Evolutionary conservation across 495 filamentous ascomycete species (phyloP).

Genomic region (Annulohypoxylon nitens): DNA sequence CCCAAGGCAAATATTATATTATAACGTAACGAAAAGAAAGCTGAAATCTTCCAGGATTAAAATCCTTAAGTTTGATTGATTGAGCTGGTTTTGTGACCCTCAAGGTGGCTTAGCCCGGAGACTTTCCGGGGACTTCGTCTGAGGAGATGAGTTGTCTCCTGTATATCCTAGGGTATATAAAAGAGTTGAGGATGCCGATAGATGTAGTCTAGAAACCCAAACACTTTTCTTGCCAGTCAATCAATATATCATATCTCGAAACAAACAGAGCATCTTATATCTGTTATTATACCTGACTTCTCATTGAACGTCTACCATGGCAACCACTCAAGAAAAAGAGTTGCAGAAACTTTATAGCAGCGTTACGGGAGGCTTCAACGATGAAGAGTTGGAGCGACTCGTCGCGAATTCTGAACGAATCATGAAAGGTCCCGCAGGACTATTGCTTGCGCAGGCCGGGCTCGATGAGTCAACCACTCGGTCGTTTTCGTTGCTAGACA

Average conservation of each 20-base stretch:
- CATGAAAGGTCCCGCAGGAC: conserved; percentile 50
- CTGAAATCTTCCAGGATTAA: background rate
- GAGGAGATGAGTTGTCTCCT: background rate
- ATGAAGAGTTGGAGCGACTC: conserved; percentile 44
- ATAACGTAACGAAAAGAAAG: too few relatives aligned
- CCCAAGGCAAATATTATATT: too few relatives aligned
- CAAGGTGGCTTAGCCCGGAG: conserved; percentile 38
- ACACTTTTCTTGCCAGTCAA: background rate
- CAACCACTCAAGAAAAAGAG: conserved; percentile 39
- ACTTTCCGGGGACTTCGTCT: conserved; percentile 47
- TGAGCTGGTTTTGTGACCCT: conserved; percentile 13
- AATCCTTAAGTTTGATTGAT: background rate
- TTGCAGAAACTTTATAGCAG: conserved; percentile 51
- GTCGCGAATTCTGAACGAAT: conserved; percentile 52
- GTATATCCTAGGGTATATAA: conserved; percentile 3
- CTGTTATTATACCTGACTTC: background rate
- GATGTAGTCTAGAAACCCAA: background rate
- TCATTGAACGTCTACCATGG: conserved; percentile 37
- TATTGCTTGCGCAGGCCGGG: conserved; percentile 55
- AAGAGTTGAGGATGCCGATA: background rate
- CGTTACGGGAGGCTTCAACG: conserved; percentile 22
- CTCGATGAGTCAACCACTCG: conserved; percentile 46
- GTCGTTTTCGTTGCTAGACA: conserved; percentile 57
- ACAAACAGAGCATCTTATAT: too few relatives aligned
- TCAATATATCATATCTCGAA: background rate